Evolutionary conservation across 768 basidiomycete genomes (phyloP).

Genomic region (Heimioporus sp.): DNA sequence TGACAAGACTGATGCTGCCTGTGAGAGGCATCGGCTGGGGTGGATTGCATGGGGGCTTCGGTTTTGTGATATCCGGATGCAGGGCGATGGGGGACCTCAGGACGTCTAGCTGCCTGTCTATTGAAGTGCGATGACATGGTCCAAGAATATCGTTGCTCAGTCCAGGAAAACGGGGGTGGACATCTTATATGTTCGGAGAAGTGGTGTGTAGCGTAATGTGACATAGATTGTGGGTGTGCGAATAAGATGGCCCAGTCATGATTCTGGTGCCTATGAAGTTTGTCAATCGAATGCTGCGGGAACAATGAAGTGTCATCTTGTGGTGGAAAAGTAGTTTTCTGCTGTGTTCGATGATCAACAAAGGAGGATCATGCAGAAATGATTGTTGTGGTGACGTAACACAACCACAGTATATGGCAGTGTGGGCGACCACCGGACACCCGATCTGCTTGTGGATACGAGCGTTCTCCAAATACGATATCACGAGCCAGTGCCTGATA

Average conservation of each 20-base stretch:
- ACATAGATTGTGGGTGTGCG: not conserved
- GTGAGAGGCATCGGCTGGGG: not conserved
- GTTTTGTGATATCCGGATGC: not conserved
- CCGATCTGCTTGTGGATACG: not conserved
- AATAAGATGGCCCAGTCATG: not conserved
- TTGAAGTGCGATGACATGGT: slow-evolving; percentile 8
- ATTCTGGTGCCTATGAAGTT: not conserved
- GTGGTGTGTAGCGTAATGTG: not conserved
- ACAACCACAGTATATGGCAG: too few species aligned
- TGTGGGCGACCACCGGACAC: not conserved
- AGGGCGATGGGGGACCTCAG: not conserved
- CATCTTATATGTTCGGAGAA: slow-evolving; percentile 1
- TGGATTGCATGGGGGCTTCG: not conserved
- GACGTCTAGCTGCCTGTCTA: not conserved
- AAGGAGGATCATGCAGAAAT: not conserved
- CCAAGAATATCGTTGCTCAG: not conserved
- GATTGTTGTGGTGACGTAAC: not conserved
- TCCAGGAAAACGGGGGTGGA: not conserved
- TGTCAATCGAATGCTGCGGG: not conserved
- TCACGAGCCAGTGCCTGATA: not conserved
- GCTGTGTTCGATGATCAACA: not conserved
- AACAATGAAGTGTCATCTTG: not conserved
- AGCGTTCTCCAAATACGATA: not conserved
- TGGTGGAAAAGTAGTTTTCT: not conserved
- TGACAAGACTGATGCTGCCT: not conserved